Conservation (phyloP, 179 eudicot genomes). For the Spergularia azorica region DNA sequence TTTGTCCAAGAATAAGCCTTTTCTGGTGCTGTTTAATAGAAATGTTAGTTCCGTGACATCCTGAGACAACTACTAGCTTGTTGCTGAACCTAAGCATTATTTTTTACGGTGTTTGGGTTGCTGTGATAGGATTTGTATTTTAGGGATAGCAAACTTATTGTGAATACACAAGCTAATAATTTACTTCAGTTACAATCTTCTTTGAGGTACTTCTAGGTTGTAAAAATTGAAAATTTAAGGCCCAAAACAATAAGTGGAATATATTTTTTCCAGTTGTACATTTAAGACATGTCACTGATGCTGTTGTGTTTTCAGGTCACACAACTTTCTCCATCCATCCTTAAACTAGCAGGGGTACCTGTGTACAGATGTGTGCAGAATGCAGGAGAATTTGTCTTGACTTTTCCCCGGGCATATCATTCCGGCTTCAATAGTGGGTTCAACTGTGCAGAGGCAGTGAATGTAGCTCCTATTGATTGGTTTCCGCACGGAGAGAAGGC, state of each 20-base stretch:
- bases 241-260: too few species aligned
- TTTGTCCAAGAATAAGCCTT: background rate
- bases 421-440: conserved; percentile 96
- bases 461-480: conserved; percentile 99
- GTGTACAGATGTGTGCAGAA: conserved; percentile 88
- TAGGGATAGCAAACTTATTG: too few species aligned
- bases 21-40: background rate
- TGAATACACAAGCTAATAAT: too few species aligned
- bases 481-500: conserved; percentile 96
- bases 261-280: too few species aligned
- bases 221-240: too few species aligned
- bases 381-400: conserved; percentile 90
- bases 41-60: too few species aligned
- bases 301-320: conserved; percentile 64
- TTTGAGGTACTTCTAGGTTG: too few species aligned
- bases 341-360: conserved; percentile 85
- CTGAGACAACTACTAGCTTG: background rate
- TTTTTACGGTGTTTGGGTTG: too few species aligned
- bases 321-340: conserved; percentile 84
- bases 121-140: too few species aligned
- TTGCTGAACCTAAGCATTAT: too few species aligned
- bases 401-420: conserved; percentile 98
- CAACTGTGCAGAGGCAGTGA: conserved; percentile 99
- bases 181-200: too few species aligned
- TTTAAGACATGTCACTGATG: conserved; percentile 13